These are phyloP conservation scores for Solanum clarkiae DNA, from an alignment of 257 asterid species.

Conservation along the genomic window DNA sequence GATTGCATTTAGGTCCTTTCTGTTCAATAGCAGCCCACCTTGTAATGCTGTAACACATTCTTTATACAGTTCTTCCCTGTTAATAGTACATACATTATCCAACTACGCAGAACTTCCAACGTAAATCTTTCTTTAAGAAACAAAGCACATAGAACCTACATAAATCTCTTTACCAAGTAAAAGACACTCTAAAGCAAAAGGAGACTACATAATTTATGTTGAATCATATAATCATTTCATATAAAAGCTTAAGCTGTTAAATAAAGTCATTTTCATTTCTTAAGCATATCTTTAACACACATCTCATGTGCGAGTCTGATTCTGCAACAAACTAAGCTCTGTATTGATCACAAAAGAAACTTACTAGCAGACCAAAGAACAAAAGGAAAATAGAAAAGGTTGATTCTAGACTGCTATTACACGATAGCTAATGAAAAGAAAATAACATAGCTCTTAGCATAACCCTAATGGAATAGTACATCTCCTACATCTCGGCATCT, in stretches of 20 bases:
- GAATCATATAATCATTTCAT: neutral
- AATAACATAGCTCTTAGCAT: too few relatives aligned
- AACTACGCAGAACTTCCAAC: neutral
- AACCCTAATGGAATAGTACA: too few relatives aligned
- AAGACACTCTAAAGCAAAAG: neutral
- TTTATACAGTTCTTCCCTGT: slow-evolving; percentile 76
- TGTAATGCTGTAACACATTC: slow-evolving; percentile 71
- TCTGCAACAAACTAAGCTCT: neutral
- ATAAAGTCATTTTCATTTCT: neutral
- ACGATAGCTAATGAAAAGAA: too few relatives aligned
- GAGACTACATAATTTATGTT: neutral
- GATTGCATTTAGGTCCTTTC: slow-evolving; percentile 44
- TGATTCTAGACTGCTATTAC: too few relatives aligned
- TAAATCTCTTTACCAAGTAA: neutral
- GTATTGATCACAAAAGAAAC: too few relatives aligned
- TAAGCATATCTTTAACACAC: neutral
- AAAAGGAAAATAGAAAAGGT: too few relatives aligned
- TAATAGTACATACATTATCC: neutral
- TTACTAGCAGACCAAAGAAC: too few relatives aligned
- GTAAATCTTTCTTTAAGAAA: neutral
- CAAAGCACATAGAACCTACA: neutral
- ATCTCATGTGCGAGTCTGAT: neutral
- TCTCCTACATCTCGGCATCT: too few relatives aligned
- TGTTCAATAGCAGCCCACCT: slow-evolving; percentile 46
- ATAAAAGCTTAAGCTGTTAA: neutral